These are phyloP conservation scores for Raddia guianensis DNA, from an alignment of 176 grass and related monocot species.

Conservation along the genomic window DNA sequence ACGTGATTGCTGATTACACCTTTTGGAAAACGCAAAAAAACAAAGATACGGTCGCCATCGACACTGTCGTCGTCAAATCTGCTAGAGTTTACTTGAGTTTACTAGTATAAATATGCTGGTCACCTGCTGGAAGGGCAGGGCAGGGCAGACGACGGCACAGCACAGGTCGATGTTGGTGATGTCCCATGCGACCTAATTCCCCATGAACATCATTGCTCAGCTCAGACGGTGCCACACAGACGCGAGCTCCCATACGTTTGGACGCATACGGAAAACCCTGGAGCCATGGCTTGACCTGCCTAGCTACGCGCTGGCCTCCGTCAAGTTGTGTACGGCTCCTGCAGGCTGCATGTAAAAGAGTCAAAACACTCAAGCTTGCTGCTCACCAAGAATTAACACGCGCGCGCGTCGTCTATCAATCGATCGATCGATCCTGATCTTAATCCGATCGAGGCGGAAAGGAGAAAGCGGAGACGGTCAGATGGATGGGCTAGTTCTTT, in stretches of 20 bases:
- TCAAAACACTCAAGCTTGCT: not conserved
- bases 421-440: slow-evolving; percentile 18
- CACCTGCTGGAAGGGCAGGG: slow-evolving; percentile 5
- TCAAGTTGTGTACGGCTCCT: slow-evolving; percentile 5
- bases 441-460: slow-evolving; percentile 46
- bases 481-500: not conserved
- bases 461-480: slow-evolving; percentile 10
- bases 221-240: slow-evolving; percentile 1
- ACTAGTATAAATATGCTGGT: not conserved
- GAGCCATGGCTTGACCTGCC: slow-evolving; percentile 33
- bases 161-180: slow-evolving; percentile 6
- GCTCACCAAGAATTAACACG: slow-evolving; percentile 44
- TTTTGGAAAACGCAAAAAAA: slow-evolving; percentile 10
- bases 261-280: slow-evolving; percentile 37
- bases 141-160: no score
- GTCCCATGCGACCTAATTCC: slow-evolving; percentile 28
- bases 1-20: slow-evolving; percentile 26
- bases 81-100: not conserved
- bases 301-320: not conserved
- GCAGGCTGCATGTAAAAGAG: not conserved
- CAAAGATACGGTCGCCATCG: slow-evolving; percentile 26
- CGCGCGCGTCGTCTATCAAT: not conserved
- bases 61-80: not conserved
- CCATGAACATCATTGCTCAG: slow-evolving; percentile 35
- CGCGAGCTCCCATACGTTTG: slow-evolving; percentile 39